Percentiles rank a stretch among this genome's conserved stretches.
phyloP scores from a whole-genome alignment of 441 rosid species.

The Erodium moschatum region DNA sequence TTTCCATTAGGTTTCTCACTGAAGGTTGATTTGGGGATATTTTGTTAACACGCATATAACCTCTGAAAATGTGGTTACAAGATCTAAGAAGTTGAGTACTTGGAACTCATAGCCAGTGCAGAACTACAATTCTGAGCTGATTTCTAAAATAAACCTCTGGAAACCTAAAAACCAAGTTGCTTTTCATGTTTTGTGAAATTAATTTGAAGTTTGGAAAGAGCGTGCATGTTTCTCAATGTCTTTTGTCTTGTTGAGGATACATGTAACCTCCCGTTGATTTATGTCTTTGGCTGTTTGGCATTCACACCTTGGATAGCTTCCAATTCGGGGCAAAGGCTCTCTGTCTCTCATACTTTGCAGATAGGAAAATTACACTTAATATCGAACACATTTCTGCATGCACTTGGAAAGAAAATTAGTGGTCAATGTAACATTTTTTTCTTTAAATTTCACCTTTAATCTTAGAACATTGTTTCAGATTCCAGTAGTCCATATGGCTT shows the following conservation, averaged over 20 bases:
- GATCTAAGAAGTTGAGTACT: slow-evolving; percentile 1
- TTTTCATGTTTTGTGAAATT: background rate
- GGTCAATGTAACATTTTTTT: background rate
- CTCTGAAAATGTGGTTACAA: background rate
- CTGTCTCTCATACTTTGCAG: background rate
- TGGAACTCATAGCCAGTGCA: background rate
- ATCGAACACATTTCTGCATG: background rate
- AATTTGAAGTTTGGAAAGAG: background rate
- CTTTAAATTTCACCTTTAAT: background rate
- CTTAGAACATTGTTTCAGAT: slow-evolving; percentile 4
- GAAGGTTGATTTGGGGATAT: background rate
- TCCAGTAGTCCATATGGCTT: background rate
- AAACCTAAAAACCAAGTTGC: background rate
- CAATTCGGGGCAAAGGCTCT: background rate
- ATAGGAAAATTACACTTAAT: background rate
- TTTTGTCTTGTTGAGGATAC: background rate
- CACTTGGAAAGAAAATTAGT: background rate
- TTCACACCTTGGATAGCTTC: background rate
- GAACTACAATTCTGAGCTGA: background rate
- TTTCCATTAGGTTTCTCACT: background rate
- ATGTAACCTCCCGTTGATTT: background rate
- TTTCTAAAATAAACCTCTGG: background rate
- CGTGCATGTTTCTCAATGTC: background rate
- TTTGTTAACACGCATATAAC: background rate
- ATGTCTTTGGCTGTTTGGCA: background rate